These are phyloP conservation scores for Chimonanthus praecox DNA, from an alignment of 164 flowering plant species.

Conservation along the genomic window DNA sequence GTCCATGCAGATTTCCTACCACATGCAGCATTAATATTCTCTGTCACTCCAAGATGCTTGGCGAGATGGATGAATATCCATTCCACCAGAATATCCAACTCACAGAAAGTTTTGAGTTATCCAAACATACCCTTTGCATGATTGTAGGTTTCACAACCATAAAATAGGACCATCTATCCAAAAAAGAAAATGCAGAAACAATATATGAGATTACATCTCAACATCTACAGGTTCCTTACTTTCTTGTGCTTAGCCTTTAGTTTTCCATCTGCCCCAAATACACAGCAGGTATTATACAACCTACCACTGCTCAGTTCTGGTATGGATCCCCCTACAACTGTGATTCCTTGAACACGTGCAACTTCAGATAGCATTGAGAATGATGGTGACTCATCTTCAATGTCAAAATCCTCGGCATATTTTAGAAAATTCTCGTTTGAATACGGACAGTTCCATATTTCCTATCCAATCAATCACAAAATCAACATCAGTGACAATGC, in stretches of 20 bases:
- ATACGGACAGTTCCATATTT: conserved; percentile 56
- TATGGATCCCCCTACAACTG: conserved; percentile 49
- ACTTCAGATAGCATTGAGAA: conserved; percentile 38
- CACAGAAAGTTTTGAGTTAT: too few species aligned
- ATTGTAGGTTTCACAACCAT: background rate
- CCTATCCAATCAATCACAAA: conserved; percentile 18
- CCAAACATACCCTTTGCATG: background rate
- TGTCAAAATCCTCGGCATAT: conserved; percentile 40
- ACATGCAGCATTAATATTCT: background rate
- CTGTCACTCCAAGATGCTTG: background rate
- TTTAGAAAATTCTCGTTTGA: conserved; percentile 28
- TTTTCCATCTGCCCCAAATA: conserved; percentile 40
- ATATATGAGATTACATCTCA: background rate
- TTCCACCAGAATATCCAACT: too few species aligned
- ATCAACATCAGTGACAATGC: background rate
- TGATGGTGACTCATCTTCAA: conserved; percentile 24
- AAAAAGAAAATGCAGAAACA: background rate
- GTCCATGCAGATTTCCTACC: background rate
- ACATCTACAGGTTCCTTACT: conserved; percentile 16
- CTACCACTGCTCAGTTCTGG: conserved; percentile 29
- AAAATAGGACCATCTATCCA: background rate
- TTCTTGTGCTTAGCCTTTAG: conserved; percentile 49
- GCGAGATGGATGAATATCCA: background rate
- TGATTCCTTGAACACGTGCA: conserved; percentile 16
- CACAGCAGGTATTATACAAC: conserved; percentile 42